Percentiles rank a stretch among this genome's conserved stretches.
Evolutionary conservation across 192 early-diverging fungal genomes (phyloP).

Genomic region (Coemansia sp.): DNA sequence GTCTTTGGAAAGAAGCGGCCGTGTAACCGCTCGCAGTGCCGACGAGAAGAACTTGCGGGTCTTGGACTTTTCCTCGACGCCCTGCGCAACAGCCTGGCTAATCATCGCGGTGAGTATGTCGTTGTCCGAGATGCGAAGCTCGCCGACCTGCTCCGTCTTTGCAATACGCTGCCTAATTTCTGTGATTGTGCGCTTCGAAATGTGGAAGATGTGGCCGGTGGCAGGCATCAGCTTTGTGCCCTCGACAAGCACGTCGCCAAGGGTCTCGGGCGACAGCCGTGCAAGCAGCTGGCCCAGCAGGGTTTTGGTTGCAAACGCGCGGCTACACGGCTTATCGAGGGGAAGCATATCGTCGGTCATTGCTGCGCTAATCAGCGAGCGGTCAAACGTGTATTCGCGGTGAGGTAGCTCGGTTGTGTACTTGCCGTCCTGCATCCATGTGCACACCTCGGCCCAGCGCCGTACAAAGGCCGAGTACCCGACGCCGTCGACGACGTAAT

Average conservation of each 20-base stretch:
- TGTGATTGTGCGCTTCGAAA: neutral
- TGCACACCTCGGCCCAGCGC: slow-evolving; percentile 42
- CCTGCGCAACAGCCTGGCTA: slow-evolving; percentile 7
- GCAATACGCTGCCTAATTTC: neutral
- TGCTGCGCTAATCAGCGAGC: slow-evolving; percentile 10
- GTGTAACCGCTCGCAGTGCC: neutral
- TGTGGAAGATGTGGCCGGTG: neutral
- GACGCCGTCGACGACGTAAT: slow-evolving; percentile 40
- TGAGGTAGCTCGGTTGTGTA: neutral
- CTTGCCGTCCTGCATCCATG: slow-evolving; percentile 4
- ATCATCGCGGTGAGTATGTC: slow-evolving; percentile 17
- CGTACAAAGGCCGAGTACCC: slow-evolving; percentile 37
- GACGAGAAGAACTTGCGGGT: neutral
- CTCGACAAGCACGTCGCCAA: slow-evolving; percentile 5
- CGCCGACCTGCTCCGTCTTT: neutral
- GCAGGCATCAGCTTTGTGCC: neutral
- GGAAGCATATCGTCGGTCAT: slow-evolving; percentile 19
- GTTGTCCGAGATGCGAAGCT: slow-evolving; percentile 15
- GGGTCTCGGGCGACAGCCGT: slow-evolving; percentile 40
- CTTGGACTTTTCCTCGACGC: neutral
- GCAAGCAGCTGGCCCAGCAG: slow-evolving; percentile 24
- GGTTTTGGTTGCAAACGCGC: slow-evolving; percentile 7
- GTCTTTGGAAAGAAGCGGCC: neutral
- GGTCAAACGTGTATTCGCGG: slow-evolving; percentile 30
- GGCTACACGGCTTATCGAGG: slow-evolving; percentile 3